Evolutionary conservation across 345 rosid species (phyloP).

Genomic region (Arabidopsis arenosa): DNA sequence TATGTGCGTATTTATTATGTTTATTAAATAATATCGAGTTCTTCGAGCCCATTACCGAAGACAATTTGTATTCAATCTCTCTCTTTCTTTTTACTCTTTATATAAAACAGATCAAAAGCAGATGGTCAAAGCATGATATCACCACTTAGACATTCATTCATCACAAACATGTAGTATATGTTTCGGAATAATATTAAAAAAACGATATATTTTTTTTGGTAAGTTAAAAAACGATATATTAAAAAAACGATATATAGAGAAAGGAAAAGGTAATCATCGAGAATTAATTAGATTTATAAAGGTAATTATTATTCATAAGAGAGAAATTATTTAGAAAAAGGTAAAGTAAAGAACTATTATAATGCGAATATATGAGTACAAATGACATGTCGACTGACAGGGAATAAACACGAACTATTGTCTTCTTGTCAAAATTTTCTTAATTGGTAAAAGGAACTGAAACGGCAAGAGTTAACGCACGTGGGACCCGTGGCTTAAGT

Average conservation of each 20-base stretch:
- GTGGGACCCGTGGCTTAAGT: conserved; percentile 29
- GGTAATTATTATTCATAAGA: neutral
- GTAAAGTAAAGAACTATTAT: neutral
- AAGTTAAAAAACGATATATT: no score
- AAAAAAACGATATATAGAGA: neutral
- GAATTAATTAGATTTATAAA: conserved; percentile 25
- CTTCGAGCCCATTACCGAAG: conserved; percentile 49
- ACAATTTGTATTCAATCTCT: conserved; percentile 12
- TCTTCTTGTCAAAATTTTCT: conserved; percentile 26
- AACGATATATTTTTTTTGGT: no score
- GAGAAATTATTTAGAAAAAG: neutral
- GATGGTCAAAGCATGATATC: conserved; percentile 39
- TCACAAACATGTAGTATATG: neutral
- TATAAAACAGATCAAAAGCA: conserved; percentile 28
- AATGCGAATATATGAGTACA: neutral
- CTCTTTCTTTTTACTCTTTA: conserved; percentile 1
- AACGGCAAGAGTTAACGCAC: conserved; percentile 36
- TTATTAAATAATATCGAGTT: conserved; percentile 26
- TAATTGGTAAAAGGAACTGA: neutral
- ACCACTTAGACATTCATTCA: conserved; percentile 15
- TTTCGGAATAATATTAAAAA: neutral
- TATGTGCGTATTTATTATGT: conserved; percentile 19
- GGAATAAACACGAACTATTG: conserved; percentile 45
- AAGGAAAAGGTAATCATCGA: conserved; percentile 15
- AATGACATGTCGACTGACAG: conserved; percentile 39